phyloP scores from a whole-genome alignment of 140 eudicot genomes.

The Stevia rebaudiana region DNA sequence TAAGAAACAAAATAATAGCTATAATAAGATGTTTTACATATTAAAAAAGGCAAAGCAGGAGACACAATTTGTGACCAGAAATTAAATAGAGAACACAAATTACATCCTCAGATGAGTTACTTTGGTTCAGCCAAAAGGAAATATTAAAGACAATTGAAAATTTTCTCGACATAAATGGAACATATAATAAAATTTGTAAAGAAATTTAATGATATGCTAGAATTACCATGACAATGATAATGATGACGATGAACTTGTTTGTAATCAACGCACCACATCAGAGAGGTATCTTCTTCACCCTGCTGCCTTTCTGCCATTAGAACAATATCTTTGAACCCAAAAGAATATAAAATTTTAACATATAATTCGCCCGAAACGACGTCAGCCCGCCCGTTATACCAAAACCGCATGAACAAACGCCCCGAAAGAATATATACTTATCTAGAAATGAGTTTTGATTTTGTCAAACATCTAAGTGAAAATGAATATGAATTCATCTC shows the following conservation, averaged over 20 bases:
- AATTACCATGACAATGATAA: neutral
- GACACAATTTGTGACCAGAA: constrained; percentile 12
- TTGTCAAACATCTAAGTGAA: constrained; percentile 22
- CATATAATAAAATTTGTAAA: constrained; percentile 29
- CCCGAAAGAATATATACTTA: constrained; percentile 49
- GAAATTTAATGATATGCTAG: constrained; percentile 20
- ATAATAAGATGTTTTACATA: constrained; percentile 28
- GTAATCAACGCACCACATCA: too few relatives aligned
- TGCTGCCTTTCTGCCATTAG: constrained; percentile 29
- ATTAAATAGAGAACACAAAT: constrained; percentile 17
- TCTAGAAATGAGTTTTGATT: constrained; percentile 30
- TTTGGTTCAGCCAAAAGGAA: constrained; percentile 20
- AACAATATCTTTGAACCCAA: constrained; percentile 28
- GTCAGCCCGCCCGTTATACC: constrained; percentile 23
- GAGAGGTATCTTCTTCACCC: neutral
- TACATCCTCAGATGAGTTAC: constrained; percentile 19
- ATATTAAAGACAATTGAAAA: constrained; percentile 6
- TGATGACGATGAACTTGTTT: too few relatives aligned
- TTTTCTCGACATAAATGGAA: too few relatives aligned
- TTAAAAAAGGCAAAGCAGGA: constrained; percentile 1
- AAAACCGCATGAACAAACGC: constrained; percentile 23
- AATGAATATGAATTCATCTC: constrained; percentile 33
- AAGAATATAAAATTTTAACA: constrained; percentile 40
- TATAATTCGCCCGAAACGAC: constrained; percentile 3
- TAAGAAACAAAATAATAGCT: constrained; percentile 25